Evolutionary conservation across 2,329 filamentous ascomycete species (phyloP).

Genomic region (Stagonosporopsis tanaceti): DNA sequence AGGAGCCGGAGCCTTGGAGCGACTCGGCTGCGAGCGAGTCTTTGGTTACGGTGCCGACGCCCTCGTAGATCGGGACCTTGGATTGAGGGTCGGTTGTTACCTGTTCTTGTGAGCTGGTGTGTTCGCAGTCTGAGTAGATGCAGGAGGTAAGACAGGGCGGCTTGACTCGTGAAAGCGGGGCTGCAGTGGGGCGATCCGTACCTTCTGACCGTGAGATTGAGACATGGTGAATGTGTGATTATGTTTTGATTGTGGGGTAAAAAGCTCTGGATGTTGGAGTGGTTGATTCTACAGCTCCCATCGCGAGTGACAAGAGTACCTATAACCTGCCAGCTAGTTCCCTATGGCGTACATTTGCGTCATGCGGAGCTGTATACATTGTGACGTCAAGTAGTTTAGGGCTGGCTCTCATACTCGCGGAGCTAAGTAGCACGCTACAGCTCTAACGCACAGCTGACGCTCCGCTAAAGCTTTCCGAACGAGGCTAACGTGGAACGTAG

Average conservation of each 20-base stretch:
- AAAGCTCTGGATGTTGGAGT: not conserved
- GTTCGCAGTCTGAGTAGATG: not conserved
- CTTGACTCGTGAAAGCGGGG: slow-evolving; percentile 7
- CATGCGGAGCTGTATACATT: slow-evolving; percentile 17
- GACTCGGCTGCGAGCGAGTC: slow-evolving; percentile 83
- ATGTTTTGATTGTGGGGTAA: not conserved
- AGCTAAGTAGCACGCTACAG: not conserved
- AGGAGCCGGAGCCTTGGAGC: slow-evolving; percentile 64
- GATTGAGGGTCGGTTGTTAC: slow-evolving; percentile 59
- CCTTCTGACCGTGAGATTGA: slow-evolving; percentile 19
- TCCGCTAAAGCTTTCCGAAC: slow-evolving; percentile 12
- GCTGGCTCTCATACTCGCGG: not conserved
- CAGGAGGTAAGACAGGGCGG: not conserved
- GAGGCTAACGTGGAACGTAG: not conserved
- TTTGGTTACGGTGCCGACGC: slow-evolving; percentile 67
- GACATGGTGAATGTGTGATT: slow-evolving; percentile 9
- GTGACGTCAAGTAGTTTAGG: slow-evolving; percentile 23
- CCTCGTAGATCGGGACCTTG: slow-evolving; percentile 63
- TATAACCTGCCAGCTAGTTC: slow-evolving; percentile 11
- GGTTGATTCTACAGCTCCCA: not conserved
- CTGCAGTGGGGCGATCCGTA: not conserved
- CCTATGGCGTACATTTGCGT: slow-evolving; percentile 26
- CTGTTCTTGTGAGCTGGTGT: slow-evolving; percentile 29
- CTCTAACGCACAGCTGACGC: slow-evolving; percentile 1
- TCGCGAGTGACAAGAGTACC: not conserved